Conservation (phyloP, 495 filamentous ascomycete genomes). For the Penicillium chermesinum region DNA sequence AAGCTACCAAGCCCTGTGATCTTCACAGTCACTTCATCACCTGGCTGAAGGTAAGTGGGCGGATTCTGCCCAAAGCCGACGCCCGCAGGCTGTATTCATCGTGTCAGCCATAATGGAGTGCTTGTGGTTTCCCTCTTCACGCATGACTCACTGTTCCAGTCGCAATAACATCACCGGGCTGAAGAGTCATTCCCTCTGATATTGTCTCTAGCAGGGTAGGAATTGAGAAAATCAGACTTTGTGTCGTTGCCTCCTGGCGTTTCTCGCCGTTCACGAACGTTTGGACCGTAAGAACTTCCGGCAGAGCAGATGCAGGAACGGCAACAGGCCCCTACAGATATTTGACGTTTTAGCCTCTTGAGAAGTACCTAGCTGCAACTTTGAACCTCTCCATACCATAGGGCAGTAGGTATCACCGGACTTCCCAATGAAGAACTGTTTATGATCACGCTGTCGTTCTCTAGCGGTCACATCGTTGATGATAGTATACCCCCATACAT, state of each 20-base stretch:
- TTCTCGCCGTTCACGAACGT: conserved; percentile 60
- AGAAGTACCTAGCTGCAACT: too few species aligned
- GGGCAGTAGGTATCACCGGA: conserved; percentile 53
- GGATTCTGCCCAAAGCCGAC: conserved; percentile 48
- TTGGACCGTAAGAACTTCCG: conserved; percentile 51
- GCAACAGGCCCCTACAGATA: conserved; percentile 51
- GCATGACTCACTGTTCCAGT: too few species aligned
- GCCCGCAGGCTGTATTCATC: conserved; percentile 47
- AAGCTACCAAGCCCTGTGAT: conserved; percentile 35
- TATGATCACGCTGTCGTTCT: conserved; percentile 52
- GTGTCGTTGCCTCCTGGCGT: conserved; percentile 60
- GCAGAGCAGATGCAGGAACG: conserved; percentile 44
- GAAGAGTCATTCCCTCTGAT: conserved; percentile 60
- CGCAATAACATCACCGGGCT: conserved; percentile 68
- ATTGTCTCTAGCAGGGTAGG: conserved; percentile 58
- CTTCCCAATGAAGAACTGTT: conserved; percentile 55
- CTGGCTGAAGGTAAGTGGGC: conserved; percentile 42
- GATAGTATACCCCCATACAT: conserved; percentile 56
- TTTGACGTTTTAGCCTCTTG: too few species aligned
- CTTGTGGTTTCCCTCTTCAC: too few species aligned
- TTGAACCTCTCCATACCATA: too few species aligned
- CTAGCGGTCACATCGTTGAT: conserved; percentile 53
- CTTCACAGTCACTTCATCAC: conserved; percentile 47
- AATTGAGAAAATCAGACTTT: conserved; percentile 67
- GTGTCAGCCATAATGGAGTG: too few species aligned